Evolutionary conservation across 1,284 basidiomycete genomes (phyloP).

Genomic region (Austroboletus niveus): DNA sequence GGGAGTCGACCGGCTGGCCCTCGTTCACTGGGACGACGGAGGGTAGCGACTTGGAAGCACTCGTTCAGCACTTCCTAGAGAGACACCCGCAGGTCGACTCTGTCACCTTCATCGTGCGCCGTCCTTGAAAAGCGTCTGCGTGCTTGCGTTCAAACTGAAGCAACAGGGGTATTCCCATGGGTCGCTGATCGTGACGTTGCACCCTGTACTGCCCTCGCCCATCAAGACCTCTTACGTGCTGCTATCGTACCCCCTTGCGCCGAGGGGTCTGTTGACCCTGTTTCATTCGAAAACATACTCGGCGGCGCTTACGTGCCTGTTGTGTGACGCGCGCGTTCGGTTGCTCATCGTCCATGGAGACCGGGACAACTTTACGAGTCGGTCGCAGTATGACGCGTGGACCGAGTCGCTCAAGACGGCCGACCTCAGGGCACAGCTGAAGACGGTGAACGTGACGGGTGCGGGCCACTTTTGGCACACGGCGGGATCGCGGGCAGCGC

Average conservation of each 20-base stretch:
- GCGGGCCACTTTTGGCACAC: slow-evolving; percentile 50
- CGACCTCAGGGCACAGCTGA: slow-evolving; percentile 19
- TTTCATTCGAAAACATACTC: slow-evolving; percentile 60
- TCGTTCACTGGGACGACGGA: slow-evolving; percentile 71
- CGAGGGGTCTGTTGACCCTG: slow-evolving; percentile 64
- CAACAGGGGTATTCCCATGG: slow-evolving; percentile 79
- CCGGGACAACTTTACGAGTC: slow-evolving; percentile 68
- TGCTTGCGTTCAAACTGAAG: slow-evolving; percentile 1
- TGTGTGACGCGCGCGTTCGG: slow-evolving; percentile 42
- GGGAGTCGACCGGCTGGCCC: slow-evolving; percentile 63
- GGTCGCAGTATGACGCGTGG: slow-evolving; percentile 57
- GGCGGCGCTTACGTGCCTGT: slow-evolving; percentile 46
- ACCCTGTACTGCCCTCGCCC: slow-evolving; percentile 46
- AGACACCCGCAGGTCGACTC: slow-evolving; percentile 43
- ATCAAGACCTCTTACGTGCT: slow-evolving; percentile 64
- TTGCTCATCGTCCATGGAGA: slow-evolving; percentile 70
- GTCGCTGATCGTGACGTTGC: slow-evolving; percentile 64
- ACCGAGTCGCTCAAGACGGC: slow-evolving; percentile 35
- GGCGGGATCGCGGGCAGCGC: slow-evolving; percentile 13
- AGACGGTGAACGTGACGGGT: slow-evolving; percentile 35
- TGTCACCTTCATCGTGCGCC: slow-evolving; percentile 54
- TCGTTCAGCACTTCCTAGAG: slow-evolving; percentile 57
- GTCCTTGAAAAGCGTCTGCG: slow-evolving; percentile 4
- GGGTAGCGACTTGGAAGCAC: slow-evolving; percentile 59
- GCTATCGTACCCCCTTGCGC: slow-evolving; percentile 75